Conservation (phyloP, 2,329 filamentous ascomycete genomes). For the Catunica adiposa region DNA sequence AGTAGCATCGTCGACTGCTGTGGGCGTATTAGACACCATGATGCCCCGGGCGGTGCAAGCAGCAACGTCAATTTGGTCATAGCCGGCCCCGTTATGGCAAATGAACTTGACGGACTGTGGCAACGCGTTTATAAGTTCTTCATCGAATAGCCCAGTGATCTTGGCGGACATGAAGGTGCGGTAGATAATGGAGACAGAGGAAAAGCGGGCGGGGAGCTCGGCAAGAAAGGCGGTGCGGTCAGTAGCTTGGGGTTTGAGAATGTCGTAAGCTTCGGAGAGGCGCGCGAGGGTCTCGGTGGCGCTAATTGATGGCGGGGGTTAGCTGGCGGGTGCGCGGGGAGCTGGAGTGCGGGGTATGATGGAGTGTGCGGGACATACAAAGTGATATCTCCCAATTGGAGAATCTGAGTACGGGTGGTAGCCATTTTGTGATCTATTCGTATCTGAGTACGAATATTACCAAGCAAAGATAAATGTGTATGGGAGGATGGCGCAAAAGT, state of each 20-base stretch:
- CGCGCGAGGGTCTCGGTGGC: slow-evolving; percentile 49
- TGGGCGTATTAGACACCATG: slow-evolving; percentile 66
- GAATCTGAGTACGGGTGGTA: background rate
- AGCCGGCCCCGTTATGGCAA: slow-evolving; percentile 59
- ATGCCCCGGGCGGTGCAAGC: slow-evolving; percentile 53
- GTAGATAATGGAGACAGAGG: slow-evolving; percentile 48
- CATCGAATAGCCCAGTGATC: slow-evolving; percentile 54
- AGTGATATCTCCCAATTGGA: background rate
- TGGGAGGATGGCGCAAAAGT: background rate
- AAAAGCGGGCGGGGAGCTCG: slow-evolving; percentile 51
- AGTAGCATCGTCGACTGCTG: slow-evolving; percentile 65
- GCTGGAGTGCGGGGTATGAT: background rate
- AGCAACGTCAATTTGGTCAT: slow-evolving; percentile 63
- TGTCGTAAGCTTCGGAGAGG: slow-evolving; percentile 45
- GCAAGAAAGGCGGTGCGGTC: slow-evolving; percentile 50
- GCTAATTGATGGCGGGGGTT: slow-evolving; percentile 24
- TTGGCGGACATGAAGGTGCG: slow-evolving; percentile 50
- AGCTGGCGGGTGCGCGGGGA: background rate
- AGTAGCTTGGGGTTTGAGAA: slow-evolving; percentile 43
- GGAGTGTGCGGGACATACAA: background rate
- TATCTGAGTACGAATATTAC: background rate
- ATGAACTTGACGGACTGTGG: slow-evolving; percentile 39
- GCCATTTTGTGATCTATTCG: background rate
- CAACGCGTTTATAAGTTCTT: slow-evolving; percentile 45
- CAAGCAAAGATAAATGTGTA: too few species aligned